Evolutionary conservation across 1,139 yeast species (phyloP).

Genomic region (Sugiyamaella novakii): DNA sequence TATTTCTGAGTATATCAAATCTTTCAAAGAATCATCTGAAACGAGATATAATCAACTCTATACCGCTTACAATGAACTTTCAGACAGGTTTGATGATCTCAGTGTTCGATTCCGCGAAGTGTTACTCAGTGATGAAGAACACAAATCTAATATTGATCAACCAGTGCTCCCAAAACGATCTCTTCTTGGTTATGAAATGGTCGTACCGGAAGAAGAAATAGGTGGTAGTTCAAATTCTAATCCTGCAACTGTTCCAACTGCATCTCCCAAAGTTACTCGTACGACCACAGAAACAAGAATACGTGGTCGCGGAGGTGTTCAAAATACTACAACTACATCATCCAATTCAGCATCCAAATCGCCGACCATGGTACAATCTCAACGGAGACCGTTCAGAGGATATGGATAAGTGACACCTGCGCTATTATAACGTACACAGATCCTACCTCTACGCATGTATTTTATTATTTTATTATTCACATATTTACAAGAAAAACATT

Average conservation of each 20-base stretch:
- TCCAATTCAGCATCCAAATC: background rate
- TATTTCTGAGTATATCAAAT: slow-evolving; percentile 27
- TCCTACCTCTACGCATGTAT: background rate
- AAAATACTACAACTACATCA: slow-evolving; percentile 27
- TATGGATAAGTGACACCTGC: too few relatives aligned
- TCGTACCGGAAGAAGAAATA: slow-evolving; percentile 20
- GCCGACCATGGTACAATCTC: background rate
- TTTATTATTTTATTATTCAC: slow-evolving; percentile 1
- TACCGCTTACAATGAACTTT: slow-evolving; percentile 33
- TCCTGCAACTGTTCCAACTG: background rate
- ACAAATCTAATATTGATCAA: slow-evolving; percentile 25
- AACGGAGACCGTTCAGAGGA: slow-evolving; percentile 16
- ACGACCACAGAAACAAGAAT: slow-evolving; percentile 28
- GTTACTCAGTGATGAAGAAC: slow-evolving; percentile 22
- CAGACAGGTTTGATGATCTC: slow-evolving; percentile 28
- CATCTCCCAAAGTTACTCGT: slow-evolving; percentile 5
- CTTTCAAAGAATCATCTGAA: slow-evolving; percentile 28
- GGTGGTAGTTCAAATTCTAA: background rate
- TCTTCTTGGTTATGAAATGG: slow-evolving; percentile 29
- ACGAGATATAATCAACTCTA: slow-evolving; percentile 30
- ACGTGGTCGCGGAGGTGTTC: slow-evolving; percentile 43
- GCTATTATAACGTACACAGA: too few relatives aligned
- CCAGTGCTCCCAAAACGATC: slow-evolving; percentile 25
- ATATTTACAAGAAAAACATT: slow-evolving; percentile 11
- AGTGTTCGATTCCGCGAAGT: slow-evolving; percentile 26